phyloP scores from a whole-genome alignment of 352 stramenopile species.

The Sclerospora graminicola region DNA sequence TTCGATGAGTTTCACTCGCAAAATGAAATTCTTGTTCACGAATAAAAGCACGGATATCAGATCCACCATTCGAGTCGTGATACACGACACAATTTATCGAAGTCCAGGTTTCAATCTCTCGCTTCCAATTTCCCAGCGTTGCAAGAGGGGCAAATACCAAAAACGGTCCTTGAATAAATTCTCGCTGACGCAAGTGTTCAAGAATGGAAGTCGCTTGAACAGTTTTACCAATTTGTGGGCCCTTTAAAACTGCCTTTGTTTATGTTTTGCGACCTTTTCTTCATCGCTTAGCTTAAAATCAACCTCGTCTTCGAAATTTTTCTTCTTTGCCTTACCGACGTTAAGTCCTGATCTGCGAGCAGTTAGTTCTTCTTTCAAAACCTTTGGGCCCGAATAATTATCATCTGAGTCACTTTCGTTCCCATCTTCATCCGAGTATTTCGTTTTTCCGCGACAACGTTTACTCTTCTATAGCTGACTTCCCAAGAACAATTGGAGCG shows the following conservation, averaged over 20 bases:
- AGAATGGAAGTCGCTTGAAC: too few species aligned
- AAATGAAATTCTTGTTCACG: slow-evolving; percentile 96
- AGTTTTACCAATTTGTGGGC: slow-evolving; percentile 87
- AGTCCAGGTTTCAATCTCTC: slow-evolving; percentile 98
- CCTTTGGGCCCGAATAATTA: slow-evolving; percentile 22
- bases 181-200: slow-evolving; percentile 70
- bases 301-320: slow-evolving; percentile 70
- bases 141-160: slow-evolving; percentile 97
- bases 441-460: slow-evolving; percentile 44
- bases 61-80: too few species aligned
- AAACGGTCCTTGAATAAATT: slow-evolving; percentile 93
- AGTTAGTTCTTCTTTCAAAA: slow-evolving; percentile 38
- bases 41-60: too few species aligned
- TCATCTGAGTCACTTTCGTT: slow-evolving; percentile 63
- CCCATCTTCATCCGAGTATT: slow-evolving; percentile 70
- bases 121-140: too few species aligned
- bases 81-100: too few species aligned
- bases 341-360: slow-evolving; percentile 75
- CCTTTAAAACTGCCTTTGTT: slow-evolving; percentile 36
- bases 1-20: too few species aligned
- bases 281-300: slow-evolving; percentile 69
- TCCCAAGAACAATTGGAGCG: slow-evolving; percentile 34
- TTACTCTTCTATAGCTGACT: slow-evolving; percentile 65
- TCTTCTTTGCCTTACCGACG: slow-evolving; percentile 72
- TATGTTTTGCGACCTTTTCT: slow-evolving; percentile 32